Evolutionary conservation across 495 filamentous ascomycete species (phyloP), one percentile per base, ranked within the genome.

Genomic region (Niebla homalea): DNA sequence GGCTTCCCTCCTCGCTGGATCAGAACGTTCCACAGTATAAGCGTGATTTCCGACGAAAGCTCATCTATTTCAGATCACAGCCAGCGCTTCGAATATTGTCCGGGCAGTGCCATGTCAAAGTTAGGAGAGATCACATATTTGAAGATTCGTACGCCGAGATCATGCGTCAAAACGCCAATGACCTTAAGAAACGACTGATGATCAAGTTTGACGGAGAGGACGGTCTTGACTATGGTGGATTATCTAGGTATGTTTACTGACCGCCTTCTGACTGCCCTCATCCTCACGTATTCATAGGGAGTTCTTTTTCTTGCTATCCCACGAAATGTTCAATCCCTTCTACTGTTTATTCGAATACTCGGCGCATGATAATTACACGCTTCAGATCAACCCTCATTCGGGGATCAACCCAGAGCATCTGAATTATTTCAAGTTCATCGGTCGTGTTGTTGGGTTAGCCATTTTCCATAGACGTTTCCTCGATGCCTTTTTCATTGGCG

Each of bases 241-340:
- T 99, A 38, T 99, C 92, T 19, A 78, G 81, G 81, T 83, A 74
- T 59, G 60, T 53, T 5, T 2, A 18, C 32, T 36, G 37, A 14
- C 5, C 15, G 22, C 11, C 10, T 38, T 5, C 2, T 11, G 20
- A 18, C 45, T 36, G 29, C 6, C 42, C 22, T 48, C 10, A 49
- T 44, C 43, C 64, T 70, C 53, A 70, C 60, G 38, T 48, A 48
- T n/a, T 19, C 16, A 52, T 61, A 84, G 92, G 77, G 92, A 99
- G 68, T 99, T 97, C 73, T 99, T 99, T 77, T 99, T 97, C 81
- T 75, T 99, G 50, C 79, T 99, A 37, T 97, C 92, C n/a, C 92
- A 99, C 68, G 92, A 99, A 73, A 99, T 99, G 92, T 99, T 99
- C 70, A 99, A 99, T 67, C 92, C 92, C 48, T 99, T 99, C 71